phyloP scores from a whole-genome alignment of 208 protist species.

The Acanthamoeba lenticulata region DNA sequence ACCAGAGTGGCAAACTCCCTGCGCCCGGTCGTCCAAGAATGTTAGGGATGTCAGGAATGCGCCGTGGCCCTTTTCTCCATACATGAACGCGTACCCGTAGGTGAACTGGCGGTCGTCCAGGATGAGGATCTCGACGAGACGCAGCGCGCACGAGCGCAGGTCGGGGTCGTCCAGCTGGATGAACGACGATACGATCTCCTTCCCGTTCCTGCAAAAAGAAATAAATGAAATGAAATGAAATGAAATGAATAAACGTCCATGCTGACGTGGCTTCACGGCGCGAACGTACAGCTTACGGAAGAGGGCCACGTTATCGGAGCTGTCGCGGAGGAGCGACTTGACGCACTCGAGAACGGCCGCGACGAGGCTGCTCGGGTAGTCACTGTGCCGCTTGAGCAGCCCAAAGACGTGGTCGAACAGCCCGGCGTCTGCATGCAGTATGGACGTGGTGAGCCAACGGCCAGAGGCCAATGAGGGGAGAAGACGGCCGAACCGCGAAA shows the following conservation, averaged over 20 bases:
- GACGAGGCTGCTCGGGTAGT: neutral
- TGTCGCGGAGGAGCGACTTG: slow-evolving; percentile 50
- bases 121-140: slow-evolving; percentile 43
- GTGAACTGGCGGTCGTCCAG: slow-evolving; percentile 33
- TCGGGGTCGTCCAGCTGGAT: slow-evolving; percentile 13
- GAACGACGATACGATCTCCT: slow-evolving; percentile 58
- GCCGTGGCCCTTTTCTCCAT: too few species aligned
- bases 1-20: slow-evolving; percentile 61
- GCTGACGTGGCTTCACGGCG: neutral
- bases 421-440: slow-evolving; percentile 21
- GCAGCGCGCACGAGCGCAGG: slow-evolving; percentile 30
- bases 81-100: slow-evolving; percentile 47
- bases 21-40: too few species aligned
- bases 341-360: neutral
- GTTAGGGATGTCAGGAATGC: too few species aligned
- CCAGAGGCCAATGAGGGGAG: too few species aligned
- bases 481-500: neutral
- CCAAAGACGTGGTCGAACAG: slow-evolving; percentile 51
- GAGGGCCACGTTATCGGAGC: neutral
- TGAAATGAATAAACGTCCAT: too few species aligned
- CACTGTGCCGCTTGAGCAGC: slow-evolving; percentile 8
- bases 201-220: slow-evolving; percentile 1
- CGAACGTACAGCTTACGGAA: neutral
- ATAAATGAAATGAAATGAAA: too few species aligned
- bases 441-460: too few species aligned